These are phyloP conservation scores for Plasmodium vivax DNA, from an alignment of 169 alveolate genomes.

Conservation along the genomic window DNA sequence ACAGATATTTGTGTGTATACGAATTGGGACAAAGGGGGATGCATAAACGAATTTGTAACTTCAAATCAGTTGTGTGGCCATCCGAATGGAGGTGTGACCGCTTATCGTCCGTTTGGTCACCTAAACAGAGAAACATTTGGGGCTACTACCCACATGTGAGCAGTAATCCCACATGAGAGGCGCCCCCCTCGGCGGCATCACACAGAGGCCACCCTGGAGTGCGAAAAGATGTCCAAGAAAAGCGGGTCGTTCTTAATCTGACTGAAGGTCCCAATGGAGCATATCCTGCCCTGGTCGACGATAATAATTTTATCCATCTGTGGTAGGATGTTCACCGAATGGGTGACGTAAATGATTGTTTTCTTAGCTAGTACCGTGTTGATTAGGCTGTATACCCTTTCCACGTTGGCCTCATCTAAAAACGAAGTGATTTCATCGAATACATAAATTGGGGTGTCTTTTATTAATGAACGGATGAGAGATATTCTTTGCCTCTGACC, in stretches of 20 bases:
- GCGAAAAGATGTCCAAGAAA: constrained; percentile 29
- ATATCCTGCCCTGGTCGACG: constrained; percentile 39
- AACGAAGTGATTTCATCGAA: constrained; percentile 70
- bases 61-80: not conserved
- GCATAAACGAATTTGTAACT: not conserved
- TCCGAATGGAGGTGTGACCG: not conserved
- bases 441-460: constrained; percentile 41
- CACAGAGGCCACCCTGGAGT: not conserved
- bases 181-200: not conserved
- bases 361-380: constrained; percentile 32
- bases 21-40: not conserved
- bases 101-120: not conserved
- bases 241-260: constrained; percentile 23
- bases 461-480: constrained; percentile 53
- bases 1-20: not conserved
- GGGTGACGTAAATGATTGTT: constrained; percentile 58
- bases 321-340: constrained; percentile 5
- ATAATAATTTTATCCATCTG: constrained; percentile 64
- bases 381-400: constrained; percentile 43
- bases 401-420: constrained; percentile 49
- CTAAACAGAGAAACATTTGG: too few relatives aligned
- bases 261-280: constrained; percentile 28
- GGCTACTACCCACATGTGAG: too few relatives aligned
- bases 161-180: not conserved
- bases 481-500: constrained; percentile 74